Evolutionary conservation across 495 filamentous ascomycete genomes (phyloP), one percentile per base, ranked within the genome.

Genomic region (Neurospora sp.): DNA sequence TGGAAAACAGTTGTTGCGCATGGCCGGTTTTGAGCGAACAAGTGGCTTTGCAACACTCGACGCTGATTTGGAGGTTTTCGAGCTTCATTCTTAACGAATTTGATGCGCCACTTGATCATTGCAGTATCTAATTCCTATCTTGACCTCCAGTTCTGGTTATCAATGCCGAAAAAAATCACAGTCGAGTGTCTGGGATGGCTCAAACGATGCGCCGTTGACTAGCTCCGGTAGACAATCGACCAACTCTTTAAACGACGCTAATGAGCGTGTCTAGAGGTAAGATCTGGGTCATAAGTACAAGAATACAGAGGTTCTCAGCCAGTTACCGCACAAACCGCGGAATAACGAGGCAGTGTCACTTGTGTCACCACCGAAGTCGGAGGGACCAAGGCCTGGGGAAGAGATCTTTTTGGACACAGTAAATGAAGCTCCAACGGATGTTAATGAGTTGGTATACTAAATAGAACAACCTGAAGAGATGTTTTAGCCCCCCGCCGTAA

Each of bases 21-120:
- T 4, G 8, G 42, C 42, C 42, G 18, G 42, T 9, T n/a, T 44
- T 46, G 42, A 4, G 18, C 8, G 42, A 46, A 46, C 42, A 2
- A 46, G 42, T n/a, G 3, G n/a, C 42, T 46, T 46, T 8, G 2
- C 9, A 20, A 46, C 42, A 46, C 42, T n/a, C 42, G 3, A 10
- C 18, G 8, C 16, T 4, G 8, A 3, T 10, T 20, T 46, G 18
- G 9, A 2, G 8, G 8, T 4, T 10, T 20, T 46, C 1, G 18
- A 10, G 42, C 1, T 5, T 10, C 2, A 0, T 6, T n/a, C 0
- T 10, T 0, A 0, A 46, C 3, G 0, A 4, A 2, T 41, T 1
- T 10, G 3, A 46, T 20, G 1, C 1, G 42, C 4, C 42, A 5
- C 42, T 46, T 18, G 41, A 18, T 44, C 3, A 0, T 44, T n/a